Conservation (phyloP, 23 red algal species). For the Gracilariopsis chorda region DNA sequence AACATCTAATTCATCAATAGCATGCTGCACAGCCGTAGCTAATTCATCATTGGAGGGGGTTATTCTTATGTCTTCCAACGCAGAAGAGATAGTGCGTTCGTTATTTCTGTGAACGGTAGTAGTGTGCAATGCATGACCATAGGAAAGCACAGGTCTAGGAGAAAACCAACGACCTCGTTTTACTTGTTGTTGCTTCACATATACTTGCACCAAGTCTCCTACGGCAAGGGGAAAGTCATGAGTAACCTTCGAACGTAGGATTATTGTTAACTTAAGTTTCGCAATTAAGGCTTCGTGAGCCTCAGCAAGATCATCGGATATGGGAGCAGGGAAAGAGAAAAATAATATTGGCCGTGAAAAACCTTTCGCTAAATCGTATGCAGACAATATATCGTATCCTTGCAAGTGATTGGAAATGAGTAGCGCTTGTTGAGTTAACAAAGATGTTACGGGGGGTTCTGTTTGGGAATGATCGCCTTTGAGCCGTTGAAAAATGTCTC, state of each 20-base stretch:
- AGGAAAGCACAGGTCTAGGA: background rate
- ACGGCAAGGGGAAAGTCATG: background rate
- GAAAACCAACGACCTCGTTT: slow-evolving; percentile 7
- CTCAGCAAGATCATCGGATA: background rate
- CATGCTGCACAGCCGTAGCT: background rate
- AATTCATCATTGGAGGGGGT: background rate
- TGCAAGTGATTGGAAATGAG: background rate
- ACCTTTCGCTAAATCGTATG: background rate
- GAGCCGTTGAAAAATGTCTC: background rate
- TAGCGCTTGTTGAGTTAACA: background rate
- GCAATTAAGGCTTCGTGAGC: background rate
- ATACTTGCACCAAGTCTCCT: slow-evolving; percentile 21
- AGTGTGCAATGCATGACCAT: background rate
- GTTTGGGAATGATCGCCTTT: background rate
- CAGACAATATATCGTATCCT: background rate
- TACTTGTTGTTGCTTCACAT: slow-evolving; percentile 1
- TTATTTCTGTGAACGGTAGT: background rate
- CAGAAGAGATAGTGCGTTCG: background rate
- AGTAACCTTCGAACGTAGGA: background rate
- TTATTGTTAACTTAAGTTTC: slow-evolving; percentile 1
- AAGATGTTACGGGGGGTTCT: background rate
- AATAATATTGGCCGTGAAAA: background rate
- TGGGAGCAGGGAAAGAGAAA: background rate
- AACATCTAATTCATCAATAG: background rate
- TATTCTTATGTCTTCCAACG: slow-evolving; percentile 10